Evolutionary conservation across 768 basidiomycete genomes (phyloP).

Genomic region (Rhodotorula paludigena): DNA sequence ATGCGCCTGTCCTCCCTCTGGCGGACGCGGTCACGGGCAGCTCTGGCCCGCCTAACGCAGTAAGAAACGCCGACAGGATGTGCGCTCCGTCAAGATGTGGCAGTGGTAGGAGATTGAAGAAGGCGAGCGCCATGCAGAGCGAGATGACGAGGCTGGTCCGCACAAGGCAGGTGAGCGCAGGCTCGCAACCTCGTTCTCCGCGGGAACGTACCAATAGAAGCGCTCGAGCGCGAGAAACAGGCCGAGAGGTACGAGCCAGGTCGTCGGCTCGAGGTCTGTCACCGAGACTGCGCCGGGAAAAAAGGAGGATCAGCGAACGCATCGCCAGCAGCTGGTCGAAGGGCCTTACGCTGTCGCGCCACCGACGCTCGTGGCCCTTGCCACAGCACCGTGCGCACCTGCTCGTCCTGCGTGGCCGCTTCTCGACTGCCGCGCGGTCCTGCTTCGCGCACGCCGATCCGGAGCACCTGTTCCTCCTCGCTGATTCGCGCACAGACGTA

Average conservation of each 20-base stretch:
- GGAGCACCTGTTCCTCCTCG: conserved; percentile 65
- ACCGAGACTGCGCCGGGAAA: not conserved
- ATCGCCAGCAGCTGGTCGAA: conserved; percentile 1
- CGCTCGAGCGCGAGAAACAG: conserved; percentile 53
- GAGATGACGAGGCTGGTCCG: not conserved
- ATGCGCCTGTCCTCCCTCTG: too few relatives aligned
- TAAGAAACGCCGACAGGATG: conserved; percentile 14
- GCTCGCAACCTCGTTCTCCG: too few relatives aligned
- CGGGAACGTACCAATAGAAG: conserved; percentile 2
- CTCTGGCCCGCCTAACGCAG: not conserved
- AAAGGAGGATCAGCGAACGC: conserved; percentile 1
- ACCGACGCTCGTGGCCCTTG: conserved; percentile 50
- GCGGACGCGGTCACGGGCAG: not conserved
- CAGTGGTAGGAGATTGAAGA: conserved; percentile 32
- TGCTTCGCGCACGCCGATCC: conserved; percentile 55
- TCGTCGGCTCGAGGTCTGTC: not conserved
- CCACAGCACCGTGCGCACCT: conserved; percentile 58
- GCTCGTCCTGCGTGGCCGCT: too few relatives aligned
- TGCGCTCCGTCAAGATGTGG: conserved; percentile 27
- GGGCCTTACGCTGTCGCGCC: not conserved
- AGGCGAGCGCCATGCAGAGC: conserved; percentile 23
- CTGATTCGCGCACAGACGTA: conserved; percentile 51
- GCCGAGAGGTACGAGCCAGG: conserved; percentile 60
- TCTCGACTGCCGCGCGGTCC: conserved; percentile 61
- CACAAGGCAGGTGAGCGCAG: too few relatives aligned